phyloP scores from a whole-genome alignment of 176 grass and related monocot genomes.

The Aegilops tauschii region DNA sequence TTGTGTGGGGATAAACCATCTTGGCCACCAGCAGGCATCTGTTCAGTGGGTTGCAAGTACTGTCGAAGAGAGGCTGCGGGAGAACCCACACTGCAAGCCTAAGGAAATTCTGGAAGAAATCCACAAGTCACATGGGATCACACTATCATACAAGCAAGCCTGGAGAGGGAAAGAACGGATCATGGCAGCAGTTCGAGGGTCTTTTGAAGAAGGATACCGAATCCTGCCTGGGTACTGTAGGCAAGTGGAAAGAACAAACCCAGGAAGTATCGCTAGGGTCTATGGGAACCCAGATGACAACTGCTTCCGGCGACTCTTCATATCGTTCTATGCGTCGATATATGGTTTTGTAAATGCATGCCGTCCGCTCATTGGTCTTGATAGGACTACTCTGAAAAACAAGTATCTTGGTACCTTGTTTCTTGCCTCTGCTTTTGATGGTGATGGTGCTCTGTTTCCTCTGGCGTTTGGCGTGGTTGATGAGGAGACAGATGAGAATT shows the following conservation, averaged over 20 bases:
- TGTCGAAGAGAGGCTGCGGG: slow-evolving; percentile 81
- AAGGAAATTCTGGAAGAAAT: slow-evolving; percentile 99
- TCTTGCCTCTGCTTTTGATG: slow-evolving; percentile 90
- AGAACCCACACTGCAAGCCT: slow-evolving; percentile 97
- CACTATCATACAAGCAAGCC: slow-evolving; percentile 95
- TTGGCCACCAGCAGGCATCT: slow-evolving; percentile 96
- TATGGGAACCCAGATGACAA: slow-evolving; percentile 79
- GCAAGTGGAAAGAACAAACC: slow-evolving; percentile 85
- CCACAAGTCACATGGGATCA: slow-evolving; percentile 92
- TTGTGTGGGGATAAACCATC: slow-evolving; percentile 83
- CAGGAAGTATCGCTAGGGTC: slow-evolving; percentile 77
- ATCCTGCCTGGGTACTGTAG: slow-evolving; percentile 83
- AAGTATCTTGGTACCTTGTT: slow-evolving; percentile 97
- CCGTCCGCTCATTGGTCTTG: slow-evolving; percentile 86
- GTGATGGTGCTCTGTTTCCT: slow-evolving; percentile 90
- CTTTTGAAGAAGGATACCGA: slow-evolving; percentile 94
- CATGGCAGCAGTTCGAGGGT: slow-evolving; percentile 87
- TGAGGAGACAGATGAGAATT: slow-evolving; percentile 94
- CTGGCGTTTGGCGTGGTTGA: slow-evolving; percentile 95
- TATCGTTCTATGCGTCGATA: slow-evolving; percentile 93
- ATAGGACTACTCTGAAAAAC: slow-evolving; percentile 76
- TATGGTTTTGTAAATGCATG: slow-evolving; percentile 97
- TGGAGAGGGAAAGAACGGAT: slow-evolving; percentile 99
- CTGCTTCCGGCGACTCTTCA: slow-evolving; percentile 79
- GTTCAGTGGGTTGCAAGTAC: slow-evolving; percentile 96